Evolutionary conservation across 345 rosid genomes (phyloP), one percentile per base, ranked within the genome.

Genomic region (Pistacia atlantica): DNA sequence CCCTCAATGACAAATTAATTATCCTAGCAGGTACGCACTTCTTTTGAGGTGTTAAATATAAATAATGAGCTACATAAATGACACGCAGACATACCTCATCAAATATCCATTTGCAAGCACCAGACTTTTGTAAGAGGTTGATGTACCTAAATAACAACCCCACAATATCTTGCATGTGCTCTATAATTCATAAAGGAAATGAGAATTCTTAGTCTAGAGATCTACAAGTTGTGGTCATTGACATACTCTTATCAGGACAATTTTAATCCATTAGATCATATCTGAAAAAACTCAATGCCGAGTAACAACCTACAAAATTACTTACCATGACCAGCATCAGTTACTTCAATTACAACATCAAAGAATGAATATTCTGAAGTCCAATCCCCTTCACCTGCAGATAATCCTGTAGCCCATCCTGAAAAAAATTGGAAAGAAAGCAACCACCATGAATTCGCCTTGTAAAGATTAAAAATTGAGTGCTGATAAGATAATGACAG

Each of bases 291-390:
- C 2, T 11, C 5, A 33, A 55, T 35, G 33, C 35, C 35, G 59
- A 45, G 65, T 69, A 20, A 72, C 69, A 67, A 82, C 70, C 45
- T 28, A 63, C 6, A 65, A 31, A 75, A 76, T 74, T 73, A 83
- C 91, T 77, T 76, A 95, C 99, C 97, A 69, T 95, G 98, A 58
- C 99, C 98, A 76, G 94, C 90, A 82, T 95, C 91, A 37, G 98
- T 93, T 77, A 95, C 96, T 78, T 89, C 83, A 77, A 93, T 81
- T 49, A 5, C 55, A 76, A 93, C 97, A 58, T 74, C 79, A 76
- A 95, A 93, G 77, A 95, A 95, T 75, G 98, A 90, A 81, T 81
- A 93, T 22, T 91, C 96, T 73, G 55, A 55, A 28, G 80, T 84
- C 89, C 84, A 81, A 65, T 84, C 92, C 57, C 69, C 79, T 89